A percentile compares a stretch with the other conserved stretches of the same genome.
phyloP scores from a whole-genome alignment of 306 rosid species.

The Glycine tomentella region DNA sequence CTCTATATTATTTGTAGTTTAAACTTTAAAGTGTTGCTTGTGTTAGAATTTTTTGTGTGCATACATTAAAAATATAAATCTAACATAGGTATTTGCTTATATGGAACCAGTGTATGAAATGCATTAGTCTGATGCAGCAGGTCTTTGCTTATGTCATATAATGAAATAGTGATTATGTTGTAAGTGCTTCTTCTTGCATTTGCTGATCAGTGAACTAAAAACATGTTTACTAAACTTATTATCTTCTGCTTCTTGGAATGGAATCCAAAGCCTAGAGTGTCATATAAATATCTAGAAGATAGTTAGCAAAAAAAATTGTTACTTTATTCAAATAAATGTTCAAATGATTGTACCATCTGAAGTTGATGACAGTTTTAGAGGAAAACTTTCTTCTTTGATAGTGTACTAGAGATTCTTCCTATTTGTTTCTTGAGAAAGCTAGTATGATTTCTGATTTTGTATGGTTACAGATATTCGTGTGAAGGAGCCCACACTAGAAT shows the following conservation, averaged over 20 bases:
- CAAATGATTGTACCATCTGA: conserved; percentile 19
- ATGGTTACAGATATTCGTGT: conserved; percentile 80
- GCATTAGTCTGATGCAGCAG: conserved; percentile 3
- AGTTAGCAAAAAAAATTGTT: neutral
- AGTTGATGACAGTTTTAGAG: conserved; percentile 9
- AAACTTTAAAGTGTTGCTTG: neutral
- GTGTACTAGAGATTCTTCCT: conserved; percentile 19
- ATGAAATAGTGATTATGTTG: neutral
- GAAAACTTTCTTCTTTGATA: conserved; percentile 29
- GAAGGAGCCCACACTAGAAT: conserved; percentile 90
- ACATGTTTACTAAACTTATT: conserved; percentile 11
- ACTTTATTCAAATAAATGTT: neutral
- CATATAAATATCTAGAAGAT: neutral
- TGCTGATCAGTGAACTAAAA: neutral
- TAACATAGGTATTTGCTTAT: neutral
- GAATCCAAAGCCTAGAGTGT: neutral
- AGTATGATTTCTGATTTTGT: conserved; percentile 31
- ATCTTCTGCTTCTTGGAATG: conserved; percentile 20
- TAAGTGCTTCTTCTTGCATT: neutral
- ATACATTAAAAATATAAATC: neutral
- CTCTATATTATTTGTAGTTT: neutral
- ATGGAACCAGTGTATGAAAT: neutral
- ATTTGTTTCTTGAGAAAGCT: conserved; percentile 29
- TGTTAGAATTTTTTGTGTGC: neutral
- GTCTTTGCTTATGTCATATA: too few species aligned